Evolutionary conservation across 139 green algal genomes (phyloP), one percentile per base, ranked within the genome.

Genomic region (Nannochloris sp.): DNA sequence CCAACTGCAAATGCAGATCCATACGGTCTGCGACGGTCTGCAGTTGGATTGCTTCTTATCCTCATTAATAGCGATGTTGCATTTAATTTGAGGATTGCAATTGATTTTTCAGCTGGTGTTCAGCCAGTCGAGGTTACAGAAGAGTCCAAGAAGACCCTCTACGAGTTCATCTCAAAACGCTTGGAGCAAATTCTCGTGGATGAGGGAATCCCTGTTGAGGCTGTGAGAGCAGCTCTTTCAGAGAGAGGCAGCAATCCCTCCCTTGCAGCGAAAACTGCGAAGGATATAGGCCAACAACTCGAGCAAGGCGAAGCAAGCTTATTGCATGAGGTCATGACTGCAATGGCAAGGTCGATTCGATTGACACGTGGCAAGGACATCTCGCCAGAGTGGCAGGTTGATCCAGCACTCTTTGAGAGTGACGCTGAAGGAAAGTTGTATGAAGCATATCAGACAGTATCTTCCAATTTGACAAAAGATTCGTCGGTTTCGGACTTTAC

Each of bases 171-270:
- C 25, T 53, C 61, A 23, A 40, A 65, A 3, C 76, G 93, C 8
- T 76, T 98, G 71, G 92, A 98, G 87, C 90, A 97, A 82, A 67
- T 95, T 62, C 70, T 99, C 46, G 65, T 90, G 3, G 93, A 98
- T 63, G 59, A 56, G 0, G 87, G 86, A 9, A 14, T 55, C 28
- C 26, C 63, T 30, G 25, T 86, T 16, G 86, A 89, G 71, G 71
- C 67, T 31, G 91, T 97, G 45, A 77, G 93, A 0, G 85, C 89
- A 1, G 87, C 93, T 58, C 81, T 98, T 46, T 68, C 69, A 5
- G 86, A 97, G 76, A 79, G 88, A 0, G 80, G 78, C 2, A 59
- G 80, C 30, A 59, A 95, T 68, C 88, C 91, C 3, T 79, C 82
- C 14, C 74, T 89, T 4, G 90, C 88, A 2, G 71, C 77, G 3